These are phyloP conservation scores for Trametes villosa DNA, from an alignment of 768 basidiomycete genomes.

Conservation along the genomic window DNA sequence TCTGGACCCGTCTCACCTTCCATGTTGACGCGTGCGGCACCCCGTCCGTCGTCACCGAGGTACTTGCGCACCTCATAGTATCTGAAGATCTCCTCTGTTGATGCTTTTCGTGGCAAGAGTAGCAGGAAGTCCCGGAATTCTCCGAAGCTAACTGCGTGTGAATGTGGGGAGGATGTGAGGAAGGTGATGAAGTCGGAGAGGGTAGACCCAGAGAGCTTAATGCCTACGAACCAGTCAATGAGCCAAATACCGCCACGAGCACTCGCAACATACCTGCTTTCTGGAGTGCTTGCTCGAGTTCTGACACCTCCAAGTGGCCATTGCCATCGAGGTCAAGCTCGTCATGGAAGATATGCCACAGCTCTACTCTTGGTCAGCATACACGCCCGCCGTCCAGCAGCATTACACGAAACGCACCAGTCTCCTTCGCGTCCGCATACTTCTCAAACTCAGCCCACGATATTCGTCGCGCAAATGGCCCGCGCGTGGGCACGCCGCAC, in stretches of 20 bases:
- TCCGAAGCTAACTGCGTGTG: conserved; percentile 73
- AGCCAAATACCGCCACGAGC: background rate
- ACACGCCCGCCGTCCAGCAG: background rate
- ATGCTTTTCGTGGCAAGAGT: conserved; percentile 79
- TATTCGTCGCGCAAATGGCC: conserved; percentile 47
- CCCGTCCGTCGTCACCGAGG: conserved; percentile 75
- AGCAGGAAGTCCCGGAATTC: conserved; percentile 92
- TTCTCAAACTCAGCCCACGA: conserved; percentile 73
- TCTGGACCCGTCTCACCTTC: conserved; percentile 63
- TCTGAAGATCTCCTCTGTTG: conserved; percentile 82
- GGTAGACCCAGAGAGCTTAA: conserved; percentile 68
- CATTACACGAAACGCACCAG: conserved; percentile 51
- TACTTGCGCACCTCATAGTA: conserved; percentile 75
- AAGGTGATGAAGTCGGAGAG: conserved; percentile 81
- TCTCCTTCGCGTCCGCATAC: conserved; percentile 83
- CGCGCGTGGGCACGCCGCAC: conserved; percentile 48
- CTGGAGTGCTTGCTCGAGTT: conserved; percentile 62
- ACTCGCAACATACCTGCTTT: conserved; percentile 63
- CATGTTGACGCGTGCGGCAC: conserved; percentile 83
- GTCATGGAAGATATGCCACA: conserved; percentile 91
- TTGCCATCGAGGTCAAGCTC: conserved; percentile 91
- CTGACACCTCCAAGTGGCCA: conserved; percentile 73
- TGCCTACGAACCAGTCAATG: conserved; percentile 51
- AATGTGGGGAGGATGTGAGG: conserved; percentile 72
- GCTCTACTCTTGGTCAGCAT: conserved; percentile 50